Base-by-base conservation (phyloP, 805 yeast species). In the Spathaspora sp. region DNA sequence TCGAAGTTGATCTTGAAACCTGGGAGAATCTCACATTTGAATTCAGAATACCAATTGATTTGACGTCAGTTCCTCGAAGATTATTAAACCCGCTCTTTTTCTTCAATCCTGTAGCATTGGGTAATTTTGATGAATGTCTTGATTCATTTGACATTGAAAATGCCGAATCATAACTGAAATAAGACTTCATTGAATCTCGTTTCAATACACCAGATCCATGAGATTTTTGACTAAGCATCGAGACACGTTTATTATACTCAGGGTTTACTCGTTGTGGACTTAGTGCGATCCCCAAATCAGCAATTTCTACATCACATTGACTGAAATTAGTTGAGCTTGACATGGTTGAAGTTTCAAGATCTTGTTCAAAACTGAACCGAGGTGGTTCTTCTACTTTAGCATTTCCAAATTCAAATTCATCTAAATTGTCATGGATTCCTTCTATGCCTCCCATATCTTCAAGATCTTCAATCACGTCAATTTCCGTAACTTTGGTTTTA, bases 81-180 rank as follows among this genome's bases (percentile, higher is more conserved):
- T 85, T 77, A 12, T 67, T 66, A 44, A 75, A 68, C 0, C 80
- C 83, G 8, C 65, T 65, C 60, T 83, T 84, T 64, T 83, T 84
- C 55, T 78, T 68, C 50, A 74, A 60, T 3, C 60, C 62, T 2
- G 32, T 42, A 6, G 49, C 54, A 31, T 48, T 42, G 40, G n/a
- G n/a, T n/a, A 47, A 18, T 8, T 49, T 48, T 2, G 50, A 44
- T 5, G 59, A 54, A 32, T 53, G 49, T n/a, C 54, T 47, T 2
- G 66, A 56, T 5, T 31, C 57, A 46, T 57, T 60, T 12, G 67
- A 55, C 16, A 64, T 52, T 7, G 86, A 80, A 43, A 78, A 67
- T 1, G 77, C 79, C 0, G 87, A 82, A 60, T 83, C 87, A 55
- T 83, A 84, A 40, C 86, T 80, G 46, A 82, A 56, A 57, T 82